phyloP scores from a whole-genome alignment of 2,329 filamentous ascomycete genomes.

The Beauveria pseudobassiana region DNA sequence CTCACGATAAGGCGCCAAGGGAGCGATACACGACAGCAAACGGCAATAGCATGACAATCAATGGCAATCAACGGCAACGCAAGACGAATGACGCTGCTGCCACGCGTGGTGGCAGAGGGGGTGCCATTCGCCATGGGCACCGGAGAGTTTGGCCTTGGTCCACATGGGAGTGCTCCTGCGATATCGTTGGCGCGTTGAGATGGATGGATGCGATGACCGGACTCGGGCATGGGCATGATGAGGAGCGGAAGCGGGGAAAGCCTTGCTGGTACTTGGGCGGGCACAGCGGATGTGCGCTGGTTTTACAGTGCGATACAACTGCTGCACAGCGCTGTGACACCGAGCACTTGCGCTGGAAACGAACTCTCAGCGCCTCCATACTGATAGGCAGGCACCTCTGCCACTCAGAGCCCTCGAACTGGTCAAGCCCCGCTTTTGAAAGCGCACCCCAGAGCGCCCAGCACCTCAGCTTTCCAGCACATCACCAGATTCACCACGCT shows the following conservation, averaged over 20 bases:
- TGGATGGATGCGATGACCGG: not conserved
- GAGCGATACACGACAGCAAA: not conserved
- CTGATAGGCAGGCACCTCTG: not conserved
- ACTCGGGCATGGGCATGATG: not conserved
- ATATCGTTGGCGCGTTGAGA: constrained; percentile 9
- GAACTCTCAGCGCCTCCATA: not conserved
- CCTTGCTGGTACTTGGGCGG: not conserved
- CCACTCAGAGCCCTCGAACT: not conserved
- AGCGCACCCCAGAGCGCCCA: not conserved
- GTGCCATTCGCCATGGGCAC: not conserved
- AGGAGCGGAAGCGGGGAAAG: not conserved
- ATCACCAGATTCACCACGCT: not conserved
- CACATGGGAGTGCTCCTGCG: constrained; percentile 5
- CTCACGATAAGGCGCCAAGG: not conserved
- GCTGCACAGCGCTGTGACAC: not conserved
- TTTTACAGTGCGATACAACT: not conserved
- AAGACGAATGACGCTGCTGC: not conserved
- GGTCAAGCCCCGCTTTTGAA: not conserved
- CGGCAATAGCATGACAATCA: not conserved
- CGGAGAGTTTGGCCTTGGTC: constrained; percentile 8
- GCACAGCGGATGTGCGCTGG: not conserved
- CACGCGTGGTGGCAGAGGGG: not conserved
- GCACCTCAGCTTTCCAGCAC: not conserved
- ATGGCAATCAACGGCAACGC: not conserved
- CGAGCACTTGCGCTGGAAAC: not conserved